Evolutionary conservation across 208 protist species (phyloP).

Genomic region (Naegleria lovaniensis): DNA sequence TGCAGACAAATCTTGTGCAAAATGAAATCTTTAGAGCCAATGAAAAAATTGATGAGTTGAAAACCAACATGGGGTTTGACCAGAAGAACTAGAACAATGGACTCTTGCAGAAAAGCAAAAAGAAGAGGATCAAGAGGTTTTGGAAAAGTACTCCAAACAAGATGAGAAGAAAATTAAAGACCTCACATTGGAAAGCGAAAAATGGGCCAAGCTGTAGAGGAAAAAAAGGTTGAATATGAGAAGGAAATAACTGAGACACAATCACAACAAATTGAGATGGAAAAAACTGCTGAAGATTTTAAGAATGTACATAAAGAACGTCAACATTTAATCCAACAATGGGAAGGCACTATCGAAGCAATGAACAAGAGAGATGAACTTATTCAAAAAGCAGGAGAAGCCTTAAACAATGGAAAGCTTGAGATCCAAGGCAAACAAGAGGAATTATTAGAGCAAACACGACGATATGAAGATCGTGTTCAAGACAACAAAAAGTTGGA

Average conservation of each 20-base stretch:
- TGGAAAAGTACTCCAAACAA: constrained; percentile 72
- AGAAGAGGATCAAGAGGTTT: constrained; percentile 78
- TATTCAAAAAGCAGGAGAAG: constrained; percentile 62
- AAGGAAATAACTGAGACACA: constrained; percentile 71
- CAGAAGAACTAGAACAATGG: constrained; percentile 89
- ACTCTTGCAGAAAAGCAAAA: constrained; percentile 78
- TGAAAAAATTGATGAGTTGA: constrained; percentile 77
- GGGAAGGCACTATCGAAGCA: constrained; percentile 69
- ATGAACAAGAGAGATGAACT: constrained; percentile 74
- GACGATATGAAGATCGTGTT: constrained; percentile 37
- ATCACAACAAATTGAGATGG: constrained; percentile 74
- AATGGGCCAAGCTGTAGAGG: constrained; percentile 57
- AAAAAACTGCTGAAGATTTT: constrained; percentile 81
- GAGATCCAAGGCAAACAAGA: constrained; percentile 50
- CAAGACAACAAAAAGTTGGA: constrained; percentile 45
- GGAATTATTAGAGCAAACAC: constrained; percentile 43
- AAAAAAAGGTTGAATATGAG: constrained; percentile 54
- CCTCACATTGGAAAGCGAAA: constrained; percentile 66
- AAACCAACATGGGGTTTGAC: constrained; percentile 78
- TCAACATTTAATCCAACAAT: constrained; percentile 72
- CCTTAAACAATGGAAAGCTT: constrained; percentile 54
- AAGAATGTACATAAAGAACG: constrained; percentile 70
- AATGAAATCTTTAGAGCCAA: constrained; percentile 78
- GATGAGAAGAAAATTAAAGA: constrained; percentile 75
- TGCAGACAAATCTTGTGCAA: constrained; percentile 49